Evolutionary conservation across 2,329 filamentous ascomycete genomes (phyloP), one percentile per base, ranked within the genome.

Genomic region (Ascochyta clinopodiicola): DNA sequence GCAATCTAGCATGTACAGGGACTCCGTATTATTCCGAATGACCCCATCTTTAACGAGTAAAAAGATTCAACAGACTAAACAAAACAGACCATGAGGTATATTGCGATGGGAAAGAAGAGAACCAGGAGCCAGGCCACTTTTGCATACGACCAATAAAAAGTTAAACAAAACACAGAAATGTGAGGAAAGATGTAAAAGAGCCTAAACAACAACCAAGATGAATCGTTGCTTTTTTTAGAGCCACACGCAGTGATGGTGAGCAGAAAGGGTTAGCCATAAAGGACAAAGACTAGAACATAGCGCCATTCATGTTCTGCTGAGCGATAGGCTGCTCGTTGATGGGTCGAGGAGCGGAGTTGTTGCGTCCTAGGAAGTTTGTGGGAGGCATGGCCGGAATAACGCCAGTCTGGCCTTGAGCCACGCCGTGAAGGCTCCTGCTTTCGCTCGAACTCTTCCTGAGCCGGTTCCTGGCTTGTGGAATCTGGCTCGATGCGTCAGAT

Each of bases 361-460:
- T 70, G 21, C 70, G 68, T 47, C 52, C 64, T 21, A 35, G 46
- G 34, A 69, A 71, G 19, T 62, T 60, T 6, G 44, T 51, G 21
- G 68, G 50, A 36, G 73, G 72, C 55, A 74, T 57, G 5, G 71
- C 66, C 21, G 71, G 71, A 25, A 68, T 66, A n/a, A 59, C 37
- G 15, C 60, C 62, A 21, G 56, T 42, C 36, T 68, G 67, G 35
- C 59, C 49, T 53, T 70, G 68, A 34, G 79, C 77, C 42, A 74
- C 75, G 6, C 72, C 74, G 46, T 80, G 77, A 53, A 84, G 67
- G 47, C 77, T 80, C 19, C 77, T 80, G 22, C 80, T 80, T 60
- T 83, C 81, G 58, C 80, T 83, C 6, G 79, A 79, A 12, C 75
- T 76, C 66, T 83, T 83, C 50, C 80, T 76, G 19, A 82, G 63